Base-by-base conservation (phyloP, 176 grass and related monocot genomes). In the Coix lacrymajobi region DNA sequence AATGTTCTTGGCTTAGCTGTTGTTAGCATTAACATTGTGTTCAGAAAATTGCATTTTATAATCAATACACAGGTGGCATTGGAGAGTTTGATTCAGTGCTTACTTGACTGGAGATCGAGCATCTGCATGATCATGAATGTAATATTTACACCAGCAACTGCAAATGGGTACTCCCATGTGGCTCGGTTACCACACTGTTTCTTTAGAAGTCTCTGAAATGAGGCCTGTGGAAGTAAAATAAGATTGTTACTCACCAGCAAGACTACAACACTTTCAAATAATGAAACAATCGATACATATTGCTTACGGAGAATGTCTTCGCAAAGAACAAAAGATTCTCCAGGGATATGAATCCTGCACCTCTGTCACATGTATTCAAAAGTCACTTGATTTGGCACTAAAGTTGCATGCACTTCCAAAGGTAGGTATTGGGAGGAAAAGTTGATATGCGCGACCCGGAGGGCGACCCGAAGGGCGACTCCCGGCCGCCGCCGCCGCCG, bases 61-160 rank as follows among this genome's bases (percentile, higher is more conserved):
- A 31, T 26, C 20, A 39, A 39, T 56, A 68, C 24, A 45, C 7
- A 52, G 3, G 25, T 61, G 37, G 58, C 4, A 69, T 58, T 82
- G 25, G 20, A 8, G 36, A 24, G 44, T 24, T 56, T 44, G 45
- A 14, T 15, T 58, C 10, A 71, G 20, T 46, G 77, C 85, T 88
- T 93, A 95, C 92, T 85, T 41, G 92, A 93, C 63, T 93, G 92
- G 22, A 98, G 91, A 86, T 98, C 92, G 15, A 98, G 79, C 96
- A 98, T 98, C 88, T 98, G 92, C 91, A 98, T 98, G 66, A 98
- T 95, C 96, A 98, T 98, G 73, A 98, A 98, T 80, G 89, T 95
- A 66, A 95, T 98, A 75, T 98, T 95, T 63, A 98, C 91, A 76
- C 96, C 96, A 34, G 91, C 96, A 69, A 95, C 92, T 37, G 96